Evolutionary conservation across 148 eudicot species (phyloP), one percentile per base, ranked within the genome.

Genomic region (Mesembryanthemum crystallinum): DNA sequence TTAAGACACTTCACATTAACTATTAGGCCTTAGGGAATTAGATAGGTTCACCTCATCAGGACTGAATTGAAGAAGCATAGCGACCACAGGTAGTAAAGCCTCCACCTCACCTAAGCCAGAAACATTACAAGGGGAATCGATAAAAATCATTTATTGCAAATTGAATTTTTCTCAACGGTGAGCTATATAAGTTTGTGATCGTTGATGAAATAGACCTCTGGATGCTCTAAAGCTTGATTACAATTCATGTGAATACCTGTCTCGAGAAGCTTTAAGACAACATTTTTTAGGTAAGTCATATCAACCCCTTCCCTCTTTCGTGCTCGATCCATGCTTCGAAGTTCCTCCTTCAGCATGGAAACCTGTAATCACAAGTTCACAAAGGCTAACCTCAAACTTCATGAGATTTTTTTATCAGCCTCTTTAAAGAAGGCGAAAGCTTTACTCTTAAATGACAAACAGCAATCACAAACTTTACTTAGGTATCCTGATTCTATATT

Each of bases 41-140:
- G 58, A 69, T 67, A 72, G 72, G 20, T 60, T 85, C 70, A 96
- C 99, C 99, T 96, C 99, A 10, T 91, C 98, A 25, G 97, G 99
- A 82, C 99, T 96, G 87, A 96, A 92, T 80, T 96, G 99, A 76
- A 96, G 98, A 67, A 96, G 93, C 97, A 89, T 96, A 60, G 93
- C 99, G 64, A 96, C 75, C 62, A 96, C 99, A 23, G 99, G 99
- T 63, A 96, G 87, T 80, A 96, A 80, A 69, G 97, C 97, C 81
- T 86, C 96, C 79, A 96, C 99, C 81, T 96, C 99, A 58, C 99
- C 99, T 96, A 82, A 49, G 27, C 72, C 60, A 81, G 68, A 63
- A 33, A 65, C 33, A 62, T 35, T 35, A 35, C 39, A 35, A 35
- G 39, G 76, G 42, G 29, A 67, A 15, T 73, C 37, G 10, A 47